Evolutionary conservation across 805 yeast species (phyloP).

Genomic region (Candida cerambycidarum): DNA sequence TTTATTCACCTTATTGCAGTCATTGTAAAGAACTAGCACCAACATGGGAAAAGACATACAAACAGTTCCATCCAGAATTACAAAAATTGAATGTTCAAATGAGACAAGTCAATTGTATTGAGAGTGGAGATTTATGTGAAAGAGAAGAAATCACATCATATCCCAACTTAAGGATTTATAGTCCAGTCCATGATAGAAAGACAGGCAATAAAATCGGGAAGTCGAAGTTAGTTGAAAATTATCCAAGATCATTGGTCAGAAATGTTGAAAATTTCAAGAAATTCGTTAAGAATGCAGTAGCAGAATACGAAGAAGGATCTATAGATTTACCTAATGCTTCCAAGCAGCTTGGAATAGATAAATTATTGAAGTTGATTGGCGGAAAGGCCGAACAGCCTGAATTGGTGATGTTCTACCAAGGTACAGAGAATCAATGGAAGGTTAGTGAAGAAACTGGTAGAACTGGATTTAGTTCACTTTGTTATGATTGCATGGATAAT

Average conservation of each 20-base stretch:
- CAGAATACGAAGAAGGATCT: conserved; percentile 40
- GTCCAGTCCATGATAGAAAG: conserved; percentile 44
- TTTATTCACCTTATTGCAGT: conserved; percentile 83
- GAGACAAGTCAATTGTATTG: conserved; percentile 83
- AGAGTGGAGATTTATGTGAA: conserved; percentile 80
- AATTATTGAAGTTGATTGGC: conserved; percentile 48
- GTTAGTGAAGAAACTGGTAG: conserved; percentile 30
- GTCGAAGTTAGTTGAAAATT: conserved; percentile 38
- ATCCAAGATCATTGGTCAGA: conserved; percentile 47
- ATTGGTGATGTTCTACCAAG: conserved; percentile 68
- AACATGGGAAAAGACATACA: conserved; percentile 70
- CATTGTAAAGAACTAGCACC: conserved; percentile 86
- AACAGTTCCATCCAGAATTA: conserved; percentile 46
- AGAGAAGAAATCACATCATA: conserved; percentile 62
- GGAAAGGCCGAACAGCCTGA: conserved; percentile 52
- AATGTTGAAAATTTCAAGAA: conserved; percentile 49
- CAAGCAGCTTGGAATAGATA: conserved; percentile 35
- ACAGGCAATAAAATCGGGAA: conserved; percentile 27
- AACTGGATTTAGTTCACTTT: conserved; percentile 34
- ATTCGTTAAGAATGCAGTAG: conserved; percentile 55
- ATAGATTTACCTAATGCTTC: conserved; percentile 44
- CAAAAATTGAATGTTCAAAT: conserved; percentile 48
- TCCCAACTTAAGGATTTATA: conserved; percentile 73
- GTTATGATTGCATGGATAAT: conserved; percentile 51
- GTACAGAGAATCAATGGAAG: conserved; percentile 42